These are phyloP conservation scores for Aspergillus egyptiacus DNA, from an alignment of 495 filamentous ascomycete species.

Conservation along the genomic window DNA sequence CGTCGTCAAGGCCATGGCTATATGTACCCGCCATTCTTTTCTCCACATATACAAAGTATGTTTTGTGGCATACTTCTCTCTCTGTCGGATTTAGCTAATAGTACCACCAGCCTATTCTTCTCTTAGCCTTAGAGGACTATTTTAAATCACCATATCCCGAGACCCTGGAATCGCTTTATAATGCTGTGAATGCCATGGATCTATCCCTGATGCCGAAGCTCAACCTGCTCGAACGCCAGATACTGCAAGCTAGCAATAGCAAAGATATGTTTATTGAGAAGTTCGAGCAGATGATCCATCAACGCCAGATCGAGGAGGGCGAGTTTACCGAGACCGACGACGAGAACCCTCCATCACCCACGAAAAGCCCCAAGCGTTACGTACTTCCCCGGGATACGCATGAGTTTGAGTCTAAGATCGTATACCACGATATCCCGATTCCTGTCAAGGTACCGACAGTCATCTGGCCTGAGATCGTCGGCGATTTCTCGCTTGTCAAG, in stretches of 20 bases:
- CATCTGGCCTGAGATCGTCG: conserved; percentile 90
- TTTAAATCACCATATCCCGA: conserved; percentile 87
- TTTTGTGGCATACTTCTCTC: conserved; percentile 9
- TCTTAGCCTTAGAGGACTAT: conserved; percentile 95
- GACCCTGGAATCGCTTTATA: conserved; percentile 82
- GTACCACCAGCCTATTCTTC: conserved; percentile 69
- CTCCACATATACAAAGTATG: conserved; percentile 96
- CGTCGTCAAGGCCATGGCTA: conserved; percentile 98
- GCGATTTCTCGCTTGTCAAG: conserved; percentile 95
- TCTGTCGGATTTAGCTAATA: conserved; percentile 16
- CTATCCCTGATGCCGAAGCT: conserved; percentile 88
- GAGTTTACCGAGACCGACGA: conserved; percentile 22
- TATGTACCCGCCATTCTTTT: conserved; percentile 97
- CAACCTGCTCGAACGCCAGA: conserved; percentile 73
- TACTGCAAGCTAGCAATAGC: conserved; percentile 83
- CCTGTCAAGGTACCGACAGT: conserved; percentile 94
- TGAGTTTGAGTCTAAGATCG: conserved; percentile 89
- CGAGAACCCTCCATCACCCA: conserved; percentile 38
- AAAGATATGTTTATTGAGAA: conserved; percentile 98
- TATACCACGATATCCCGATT: conserved; percentile 91
- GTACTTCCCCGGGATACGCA: conserved; percentile 85
- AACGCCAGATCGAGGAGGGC: conserved; percentile 48
- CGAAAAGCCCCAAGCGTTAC: conserved; percentile 44
- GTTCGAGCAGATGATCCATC: conserved; percentile 88
- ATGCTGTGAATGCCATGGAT: conserved; percentile 94